Percentiles rank a stretch among this genome's conserved stretches.
Evolutionary conservation across 768 basidiomycete genomes (phyloP).

Genomic region (Roridomyces roridus): DNA sequence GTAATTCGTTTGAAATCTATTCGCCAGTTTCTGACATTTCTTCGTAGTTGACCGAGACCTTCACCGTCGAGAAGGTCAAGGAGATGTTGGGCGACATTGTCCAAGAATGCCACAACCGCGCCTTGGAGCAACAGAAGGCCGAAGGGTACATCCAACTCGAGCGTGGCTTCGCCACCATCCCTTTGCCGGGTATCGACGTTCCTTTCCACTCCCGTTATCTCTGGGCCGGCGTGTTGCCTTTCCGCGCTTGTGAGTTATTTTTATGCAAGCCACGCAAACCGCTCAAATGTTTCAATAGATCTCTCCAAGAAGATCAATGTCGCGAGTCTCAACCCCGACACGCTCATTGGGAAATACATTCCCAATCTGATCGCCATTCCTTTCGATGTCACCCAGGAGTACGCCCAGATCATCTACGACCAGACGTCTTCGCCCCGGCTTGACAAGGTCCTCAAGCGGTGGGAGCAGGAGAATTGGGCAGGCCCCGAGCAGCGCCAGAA

Average conservation of each 20-base stretch:
- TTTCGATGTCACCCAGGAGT: slow-evolving; percentile 83
- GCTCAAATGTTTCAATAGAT: slow-evolving; percentile 51
- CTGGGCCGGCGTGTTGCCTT: slow-evolving; percentile 98
- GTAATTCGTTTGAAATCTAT: slow-evolving; percentile 40
- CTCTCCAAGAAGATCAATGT: slow-evolving; percentile 98
- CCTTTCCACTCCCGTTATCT: slow-evolving; percentile 99
- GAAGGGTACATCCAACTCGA: slow-evolving; percentile 94
- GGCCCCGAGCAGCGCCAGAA: slow-evolving; percentile 84
- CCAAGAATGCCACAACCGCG: slow-evolving; percentile 76
- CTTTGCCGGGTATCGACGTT: slow-evolving; percentile 96
- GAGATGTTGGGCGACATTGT: slow-evolving; percentile 96
- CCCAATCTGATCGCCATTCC: slow-evolving; percentile 94
- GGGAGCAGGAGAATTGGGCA: slow-evolving; percentile 93
- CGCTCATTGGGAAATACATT: slow-evolving; percentile 94
- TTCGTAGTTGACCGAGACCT: slow-evolving; percentile 81
- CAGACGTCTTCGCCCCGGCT: slow-evolving; percentile 96
- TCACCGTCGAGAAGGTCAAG: slow-evolving; percentile 91
- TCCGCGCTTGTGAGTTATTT: slow-evolving; percentile 86
- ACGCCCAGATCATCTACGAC: slow-evolving; percentile 94
- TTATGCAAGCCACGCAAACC: background rate
- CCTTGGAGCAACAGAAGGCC: slow-evolving; percentile 76
- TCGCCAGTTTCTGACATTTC: slow-evolving; percentile 10
- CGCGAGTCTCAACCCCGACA: slow-evolving; percentile 89
- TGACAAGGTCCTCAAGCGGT: slow-evolving; percentile 91
- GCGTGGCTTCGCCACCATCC: slow-evolving; percentile 95